phyloP scores from a whole-genome alignment of 306 rosid species.

The Carpinus fangiana region DNA sequence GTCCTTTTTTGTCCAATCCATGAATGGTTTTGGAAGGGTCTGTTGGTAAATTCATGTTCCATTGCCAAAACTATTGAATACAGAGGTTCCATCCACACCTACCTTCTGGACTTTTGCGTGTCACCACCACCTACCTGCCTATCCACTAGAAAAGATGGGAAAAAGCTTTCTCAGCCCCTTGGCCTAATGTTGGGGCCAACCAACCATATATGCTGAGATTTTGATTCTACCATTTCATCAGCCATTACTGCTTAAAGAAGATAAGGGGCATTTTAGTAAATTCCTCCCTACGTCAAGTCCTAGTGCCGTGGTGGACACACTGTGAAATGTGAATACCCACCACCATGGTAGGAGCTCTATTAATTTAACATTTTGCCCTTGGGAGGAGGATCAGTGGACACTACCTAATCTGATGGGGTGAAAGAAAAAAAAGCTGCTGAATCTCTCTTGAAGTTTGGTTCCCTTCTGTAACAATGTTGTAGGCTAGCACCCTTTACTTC shows the following conservation, averaged over 20 bases:
- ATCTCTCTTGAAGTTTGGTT: slow-evolving; percentile 18
- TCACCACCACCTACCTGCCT: slow-evolving; percentile 41
- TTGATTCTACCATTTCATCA: neutral
- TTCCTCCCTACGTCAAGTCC: neutral
- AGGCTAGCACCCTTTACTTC: neutral
- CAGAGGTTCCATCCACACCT: slow-evolving; percentile 48
- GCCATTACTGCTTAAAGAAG: neutral
- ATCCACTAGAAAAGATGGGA: slow-evolving; percentile 36
- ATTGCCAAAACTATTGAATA: slow-evolving; percentile 32
- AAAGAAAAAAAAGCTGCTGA: slow-evolving; percentile 26
- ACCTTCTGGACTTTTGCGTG: slow-evolving; percentile 52
- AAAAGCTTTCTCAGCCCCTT: slow-evolving; percentile 31
- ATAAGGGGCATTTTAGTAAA: slow-evolving; percentile 11
- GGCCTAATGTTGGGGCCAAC: neutral
- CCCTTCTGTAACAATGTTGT: slow-evolving; percentile 11
- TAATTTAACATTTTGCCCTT: neutral
- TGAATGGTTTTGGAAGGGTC: neutral
- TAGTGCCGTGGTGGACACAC: slow-evolving; percentile 9
- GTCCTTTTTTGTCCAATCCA: neutral
- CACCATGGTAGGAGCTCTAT: slow-evolving; percentile 20
- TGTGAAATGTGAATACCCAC: slow-evolving; percentile 26
- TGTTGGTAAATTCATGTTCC: slow-evolving; percentile 3
- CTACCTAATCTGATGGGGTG: slow-evolving; percentile 4
- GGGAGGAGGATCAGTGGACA: neutral
- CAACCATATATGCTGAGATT: neutral